Evolutionary conservation across 768 basidiomycete genomes (phyloP).

Genomic region (Mycena filopes): DNA sequence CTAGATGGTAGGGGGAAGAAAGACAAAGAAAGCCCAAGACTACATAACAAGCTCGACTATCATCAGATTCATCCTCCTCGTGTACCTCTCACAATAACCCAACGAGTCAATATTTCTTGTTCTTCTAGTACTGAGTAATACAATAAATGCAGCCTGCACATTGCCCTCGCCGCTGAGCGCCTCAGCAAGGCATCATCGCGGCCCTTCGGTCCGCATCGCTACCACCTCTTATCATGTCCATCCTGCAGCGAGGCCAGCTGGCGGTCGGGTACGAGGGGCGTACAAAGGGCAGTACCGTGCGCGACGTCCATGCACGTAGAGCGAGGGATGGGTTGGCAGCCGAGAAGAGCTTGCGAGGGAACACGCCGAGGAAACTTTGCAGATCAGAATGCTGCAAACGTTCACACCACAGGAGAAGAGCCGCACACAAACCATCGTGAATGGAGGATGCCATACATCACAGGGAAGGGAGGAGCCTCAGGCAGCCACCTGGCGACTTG

Average conservation of each 20-base stretch:
- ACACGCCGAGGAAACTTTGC: neutral
- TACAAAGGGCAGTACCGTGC: neutral
- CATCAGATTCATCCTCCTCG: conserved; percentile 17
- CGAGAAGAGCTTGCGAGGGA: conserved; percentile 14
- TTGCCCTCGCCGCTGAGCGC: conserved; percentile 5
- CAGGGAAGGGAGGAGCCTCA: too few relatives aligned
- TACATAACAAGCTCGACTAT: conserved; percentile 21
- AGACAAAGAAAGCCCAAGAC: conserved; percentile 25
- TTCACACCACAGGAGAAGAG: neutral
- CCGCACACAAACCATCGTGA: too few relatives aligned
- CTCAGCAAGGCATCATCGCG: conserved; percentile 23
- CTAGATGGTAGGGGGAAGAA: conserved; percentile 32
- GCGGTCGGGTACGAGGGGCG: conserved; percentile 3
- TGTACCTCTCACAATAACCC: conserved; percentile 8
- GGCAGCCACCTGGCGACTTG: neutral
- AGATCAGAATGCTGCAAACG: neutral
- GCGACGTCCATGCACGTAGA: conserved; percentile 2
- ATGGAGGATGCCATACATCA: too few relatives aligned
- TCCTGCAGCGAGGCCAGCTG: neutral
- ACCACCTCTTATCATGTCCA: conserved; percentile 15
- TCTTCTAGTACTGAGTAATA: neutral
- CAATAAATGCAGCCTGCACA: conserved; percentile 1
- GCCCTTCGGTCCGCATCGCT: conserved; percentile 28
- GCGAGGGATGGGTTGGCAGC: conserved; percentile 3
- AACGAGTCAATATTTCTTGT: neutral